A percentile compares a stretch with the other conserved stretches of the same genome.
Evolutionary conservation across 352 stramenopile species (phyloP).

Genomic region (Plasmopara muralis): DNA sequence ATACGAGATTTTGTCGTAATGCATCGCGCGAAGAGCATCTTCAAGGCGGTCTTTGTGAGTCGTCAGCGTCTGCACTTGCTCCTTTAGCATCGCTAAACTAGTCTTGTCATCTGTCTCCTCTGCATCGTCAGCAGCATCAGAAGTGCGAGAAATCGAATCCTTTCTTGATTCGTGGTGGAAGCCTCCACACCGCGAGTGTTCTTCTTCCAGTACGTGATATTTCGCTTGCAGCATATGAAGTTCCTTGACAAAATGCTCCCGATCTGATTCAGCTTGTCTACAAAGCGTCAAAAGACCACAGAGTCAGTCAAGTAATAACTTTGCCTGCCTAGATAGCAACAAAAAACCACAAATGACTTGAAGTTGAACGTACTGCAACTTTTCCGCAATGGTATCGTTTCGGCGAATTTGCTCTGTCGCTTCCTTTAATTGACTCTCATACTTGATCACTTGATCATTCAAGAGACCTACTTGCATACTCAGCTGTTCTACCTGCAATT

Average conservation of each 20-base stretch:
- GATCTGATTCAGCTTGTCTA: constrained; percentile 41
- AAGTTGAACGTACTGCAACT: constrained; percentile 37
- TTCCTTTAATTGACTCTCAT: constrained; percentile 64
- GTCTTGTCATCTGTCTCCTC: constrained; percentile 1
- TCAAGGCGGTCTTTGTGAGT: constrained; percentile 61
- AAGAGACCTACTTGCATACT: constrained; percentile 63
- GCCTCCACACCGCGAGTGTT: constrained; percentile 26
- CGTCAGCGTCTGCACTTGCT: constrained; percentile 48
- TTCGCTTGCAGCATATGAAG: constrained; percentile 39
- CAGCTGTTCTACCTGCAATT: constrained; percentile 67
- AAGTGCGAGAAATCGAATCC: not conserved
- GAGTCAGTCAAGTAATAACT: not conserved
- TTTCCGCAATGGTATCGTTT: constrained; percentile 38
- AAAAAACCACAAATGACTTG: not conserved
- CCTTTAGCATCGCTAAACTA: constrained; percentile 26
- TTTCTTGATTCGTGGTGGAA: constrained; percentile 1
- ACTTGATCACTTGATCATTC: constrained; percentile 77
- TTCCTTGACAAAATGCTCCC: constrained; percentile 47
- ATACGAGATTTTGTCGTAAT: constrained; percentile 83
- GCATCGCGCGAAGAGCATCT: constrained; percentile 59
- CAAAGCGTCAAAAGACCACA: not conserved
- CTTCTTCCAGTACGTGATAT: constrained; percentile 45
- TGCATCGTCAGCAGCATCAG: not conserved
- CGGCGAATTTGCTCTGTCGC: constrained; percentile 44
- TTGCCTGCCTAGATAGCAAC: too few species aligned